phyloP scores from a whole-genome alignment of 176 grass and related monocot genomes.

The Stipa capillata region DNA sequence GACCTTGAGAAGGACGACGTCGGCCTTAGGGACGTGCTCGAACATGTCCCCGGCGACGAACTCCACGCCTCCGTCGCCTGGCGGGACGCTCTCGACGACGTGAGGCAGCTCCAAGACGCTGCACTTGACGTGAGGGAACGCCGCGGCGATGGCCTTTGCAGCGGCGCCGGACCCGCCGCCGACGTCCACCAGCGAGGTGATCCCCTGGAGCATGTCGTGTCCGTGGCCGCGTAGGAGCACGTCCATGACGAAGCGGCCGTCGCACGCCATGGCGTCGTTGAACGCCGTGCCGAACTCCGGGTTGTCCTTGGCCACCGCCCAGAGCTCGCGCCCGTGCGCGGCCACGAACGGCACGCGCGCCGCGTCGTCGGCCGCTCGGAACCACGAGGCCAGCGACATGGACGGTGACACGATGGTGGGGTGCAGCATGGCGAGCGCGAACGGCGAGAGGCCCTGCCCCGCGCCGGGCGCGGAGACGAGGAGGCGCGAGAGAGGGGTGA shows the following conservation, averaged over 20 bases:
- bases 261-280: slow-evolving; percentile 42
- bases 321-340: slow-evolving; percentile 22
- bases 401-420: slow-evolving; percentile 32
- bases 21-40: slow-evolving; percentile 14
- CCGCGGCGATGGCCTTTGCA: slow-evolving; percentile 30
- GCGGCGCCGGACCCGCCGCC: slow-evolving; percentile 20
- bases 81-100: background rate
- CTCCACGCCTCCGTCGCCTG: slow-evolving; percentile 10
- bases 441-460: slow-evolving; percentile 17
- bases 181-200: slow-evolving; percentile 41
- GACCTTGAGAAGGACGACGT: slow-evolving; percentile 31
- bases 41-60: slow-evolving; percentile 42
- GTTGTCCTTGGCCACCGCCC: slow-evolving; percentile 9
- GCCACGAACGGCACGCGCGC: slow-evolving; percentile 25
- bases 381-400: slow-evolving; percentile 36
- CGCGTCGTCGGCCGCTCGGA: background rate
- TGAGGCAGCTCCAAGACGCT: slow-evolving; percentile 38
- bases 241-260: slow-evolving; percentile 41
- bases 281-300: slow-evolving; percentile 25
- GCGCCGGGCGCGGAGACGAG: slow-evolving; percentile 7
- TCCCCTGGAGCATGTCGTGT: slow-evolving; percentile 21
- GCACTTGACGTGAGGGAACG: slow-evolving; percentile 35
- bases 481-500: slow-evolving; percentile 35
- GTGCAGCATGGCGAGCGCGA: slow-evolving; percentile 40
- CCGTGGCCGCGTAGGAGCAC: slow-evolving; percentile 13